phyloP scores from a whole-genome alignment of 129 eudicot genomes.

The Tagetes erecta region DNA sequence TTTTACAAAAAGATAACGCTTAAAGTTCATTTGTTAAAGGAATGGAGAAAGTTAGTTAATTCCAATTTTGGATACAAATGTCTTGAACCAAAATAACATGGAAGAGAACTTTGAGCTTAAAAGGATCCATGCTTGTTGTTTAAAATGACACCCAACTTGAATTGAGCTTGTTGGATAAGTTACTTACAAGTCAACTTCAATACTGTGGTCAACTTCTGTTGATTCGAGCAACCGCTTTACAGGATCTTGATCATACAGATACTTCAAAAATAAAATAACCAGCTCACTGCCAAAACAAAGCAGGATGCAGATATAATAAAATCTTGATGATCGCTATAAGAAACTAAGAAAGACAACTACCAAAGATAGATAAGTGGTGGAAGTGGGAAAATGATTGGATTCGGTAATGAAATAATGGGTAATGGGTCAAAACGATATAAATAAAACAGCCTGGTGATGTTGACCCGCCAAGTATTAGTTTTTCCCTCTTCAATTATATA shows the following conservation, averaged over 20 bases:
- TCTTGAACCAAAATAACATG: constrained; percentile 10
- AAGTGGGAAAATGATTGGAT: background rate
- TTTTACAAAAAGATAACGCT: background rate
- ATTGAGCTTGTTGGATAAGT: constrained; percentile 9
- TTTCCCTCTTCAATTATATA: background rate
- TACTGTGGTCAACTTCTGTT: constrained; percentile 46
- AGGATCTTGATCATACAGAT: constrained; percentile 94
- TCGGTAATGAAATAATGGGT: background rate
- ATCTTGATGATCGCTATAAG: constrained; percentile 8
- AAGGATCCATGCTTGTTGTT: constrained; percentile 17
- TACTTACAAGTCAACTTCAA: constrained; percentile 80
- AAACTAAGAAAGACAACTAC: no score
- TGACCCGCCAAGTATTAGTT: background rate
- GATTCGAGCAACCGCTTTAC: constrained; percentile 65
- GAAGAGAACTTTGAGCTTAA: constrained; percentile 4
- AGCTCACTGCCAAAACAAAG: constrained; percentile 71
- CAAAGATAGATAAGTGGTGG: background rate
- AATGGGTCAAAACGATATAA: background rate
- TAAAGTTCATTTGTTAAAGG: background rate
- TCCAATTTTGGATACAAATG: constrained; percentile 4
- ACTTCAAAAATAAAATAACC: constrained; percentile 80
- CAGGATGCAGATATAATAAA: constrained; percentile 6
- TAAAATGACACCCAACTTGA: constrained; percentile 17
- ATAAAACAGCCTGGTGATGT: background rate
- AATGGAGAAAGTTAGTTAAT: background rate